Percentiles rank a stretch among this genome's conserved stretches.
These are phyloP conservation scores for Dissophora globulifera DNA, from an alignment of 192 early-diverging fungal species.

Conservation along the genomic window DNA sequence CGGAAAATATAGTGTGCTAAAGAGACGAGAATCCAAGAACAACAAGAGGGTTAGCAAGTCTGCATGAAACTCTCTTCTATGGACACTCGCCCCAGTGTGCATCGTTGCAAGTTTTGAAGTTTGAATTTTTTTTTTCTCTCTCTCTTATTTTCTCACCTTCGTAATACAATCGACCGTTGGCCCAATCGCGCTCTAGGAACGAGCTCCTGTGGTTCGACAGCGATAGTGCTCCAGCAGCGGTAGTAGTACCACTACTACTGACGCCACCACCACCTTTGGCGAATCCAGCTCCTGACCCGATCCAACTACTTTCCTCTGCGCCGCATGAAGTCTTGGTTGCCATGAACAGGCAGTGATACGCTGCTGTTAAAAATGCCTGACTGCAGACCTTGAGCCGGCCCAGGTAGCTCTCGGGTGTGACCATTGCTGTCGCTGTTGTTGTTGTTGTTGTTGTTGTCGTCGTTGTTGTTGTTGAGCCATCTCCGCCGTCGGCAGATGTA, in stretches of 20 bases:
- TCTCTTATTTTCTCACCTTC: slow-evolving; percentile 13
- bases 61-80: too few species aligned
- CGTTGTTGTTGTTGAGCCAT: too few species aligned
- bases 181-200: slow-evolving; percentile 20
- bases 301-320: slow-evolving; percentile 26
- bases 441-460: too few species aligned
- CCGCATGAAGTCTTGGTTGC: slow-evolving; percentile 1
- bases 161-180: slow-evolving; percentile 16
- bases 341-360: slow-evolving; percentile 16
- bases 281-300: slow-evolving; percentile 4
- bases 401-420: slow-evolving; percentile 6
- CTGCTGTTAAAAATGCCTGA: slow-evolving; percentile 9
- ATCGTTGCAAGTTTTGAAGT: too few species aligned
- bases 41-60: not conserved
- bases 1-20: slow-evolving; percentile 23
- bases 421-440: not conserved
- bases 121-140: not conserved
- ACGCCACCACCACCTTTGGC: not conserved
- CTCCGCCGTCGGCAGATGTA: too few species aligned
- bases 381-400: slow-evolving; percentile 2
- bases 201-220: not conserved
- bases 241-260: too few species aligned
- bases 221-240: too few species aligned
- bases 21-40: not conserved
- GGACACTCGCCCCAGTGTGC: too few species aligned